Percentiles rank a stretch among this genome's conserved stretches.
Conservation (phyloP, 2,329 filamentous ascomycete genomes). For the Fusarium pininemorale region DNA sequence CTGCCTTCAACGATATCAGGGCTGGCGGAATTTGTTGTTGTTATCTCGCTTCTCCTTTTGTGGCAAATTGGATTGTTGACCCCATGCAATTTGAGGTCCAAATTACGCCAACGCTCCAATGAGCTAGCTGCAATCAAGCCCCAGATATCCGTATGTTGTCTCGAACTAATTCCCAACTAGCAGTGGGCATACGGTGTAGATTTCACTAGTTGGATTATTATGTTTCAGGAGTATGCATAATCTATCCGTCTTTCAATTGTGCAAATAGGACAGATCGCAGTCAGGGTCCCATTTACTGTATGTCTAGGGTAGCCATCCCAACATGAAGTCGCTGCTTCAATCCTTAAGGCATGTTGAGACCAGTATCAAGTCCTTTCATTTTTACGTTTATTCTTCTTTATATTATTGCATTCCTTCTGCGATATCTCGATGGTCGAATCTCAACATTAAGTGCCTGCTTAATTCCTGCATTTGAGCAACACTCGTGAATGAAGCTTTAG, state of each 20-base stretch:
- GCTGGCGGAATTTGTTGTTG: neutral
- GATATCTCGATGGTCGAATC: accelerated
- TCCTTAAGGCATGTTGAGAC: too few relatives aligned
- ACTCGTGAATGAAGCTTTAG: too few relatives aligned
- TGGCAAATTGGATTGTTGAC: constrained; percentile 6
- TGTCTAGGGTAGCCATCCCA: neutral
- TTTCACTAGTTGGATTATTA: neutral
- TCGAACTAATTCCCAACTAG: neutral
- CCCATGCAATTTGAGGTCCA: neutral
- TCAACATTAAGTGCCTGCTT: too few relatives aligned
- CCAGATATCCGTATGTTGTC: neutral
- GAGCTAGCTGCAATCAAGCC: neutral
- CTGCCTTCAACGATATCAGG: neutral
- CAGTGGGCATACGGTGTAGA: neutral
- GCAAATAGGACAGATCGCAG: neutral
- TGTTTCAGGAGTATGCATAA: neutral
- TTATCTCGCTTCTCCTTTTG: constrained; percentile 20
- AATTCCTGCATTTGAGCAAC: too few relatives aligned
- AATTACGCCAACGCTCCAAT: constrained; percentile 2
- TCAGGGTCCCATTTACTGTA: accelerated
- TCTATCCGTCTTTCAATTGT: neutral
- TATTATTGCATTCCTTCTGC: neutral
- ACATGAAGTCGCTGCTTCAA: neutral
- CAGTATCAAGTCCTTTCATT: too few relatives aligned
- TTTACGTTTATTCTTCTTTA: accelerated